Evolutionary conservation across 371 early-diverging fungal genomes (phyloP), one percentile per base, ranked within the genome.

Genomic region (Apophysomyces elegans): DNA sequence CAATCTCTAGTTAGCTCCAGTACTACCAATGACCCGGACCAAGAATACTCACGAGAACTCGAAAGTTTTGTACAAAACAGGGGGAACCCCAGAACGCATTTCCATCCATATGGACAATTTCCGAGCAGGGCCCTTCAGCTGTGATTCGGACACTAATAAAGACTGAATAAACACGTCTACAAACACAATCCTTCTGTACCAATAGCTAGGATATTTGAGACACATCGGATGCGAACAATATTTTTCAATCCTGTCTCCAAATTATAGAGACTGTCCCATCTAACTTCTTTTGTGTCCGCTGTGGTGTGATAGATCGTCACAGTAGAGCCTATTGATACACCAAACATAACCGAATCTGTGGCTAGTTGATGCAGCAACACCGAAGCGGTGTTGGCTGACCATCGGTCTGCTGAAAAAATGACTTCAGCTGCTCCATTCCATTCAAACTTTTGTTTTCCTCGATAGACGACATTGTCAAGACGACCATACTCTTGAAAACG

Each of bases 81-180:
- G 78, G 18, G 71, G 64, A 7, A 68, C 56, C n/a, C 65, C 65
- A 6, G 70, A 64, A 35, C 79, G 69, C 41, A 82, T 77, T 37
- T 71, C 78, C 43, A 68, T 64, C 78, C 76, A 79, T 64, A 82
- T 67, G 0, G 76, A 74, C 12, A 81, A 62, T 0, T 16, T 56
- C 11, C 62, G 59, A 1, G 13, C 18, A 18, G 62, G 38, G 26
- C 67, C 58, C 4, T 73, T 47, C 7, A 63, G 71, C 7, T 64
- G 71, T 0, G 67, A 66, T 16, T 62, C 35, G 0, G 78, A 72
- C 21, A 75, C 57, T 32, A 66, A 56, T 41, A 39, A 4, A 65
- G 68, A 0, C 56, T 38, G 56, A 62, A 73, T 35, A 39, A 45
- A 11, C 39, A 36, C 61, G 38, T 18, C 16, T 11, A 5, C 41